Percentiles rank a stretch among this genome's conserved stretches.
Evolutionary conservation across 1,284 basidiomycete species (phyloP).

Genomic region (Erythrobasidium hasegawianum): DNA sequence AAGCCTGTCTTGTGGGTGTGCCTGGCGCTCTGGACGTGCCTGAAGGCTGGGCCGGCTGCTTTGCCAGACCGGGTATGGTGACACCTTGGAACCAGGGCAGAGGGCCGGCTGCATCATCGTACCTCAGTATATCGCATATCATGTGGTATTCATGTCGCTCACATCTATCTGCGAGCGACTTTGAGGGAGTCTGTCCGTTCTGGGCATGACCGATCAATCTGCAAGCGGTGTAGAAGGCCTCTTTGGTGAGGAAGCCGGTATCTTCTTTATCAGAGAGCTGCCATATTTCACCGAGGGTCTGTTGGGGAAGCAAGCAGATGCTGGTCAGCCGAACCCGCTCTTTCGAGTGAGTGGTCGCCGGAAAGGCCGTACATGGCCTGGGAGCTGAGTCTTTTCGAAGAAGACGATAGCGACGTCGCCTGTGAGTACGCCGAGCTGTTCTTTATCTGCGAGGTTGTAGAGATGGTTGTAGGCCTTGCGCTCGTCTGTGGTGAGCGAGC

Average conservation of each 20-base stretch:
- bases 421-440: conserved; percentile 45
- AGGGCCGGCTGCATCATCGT: conserved; percentile 63
- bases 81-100: conserved; percentile 75
- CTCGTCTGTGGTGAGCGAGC: conserved; percentile 28
- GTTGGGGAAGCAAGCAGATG: too few relatives aligned
- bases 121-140: background rate
- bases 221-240: conserved; percentile 80
- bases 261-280: conserved; percentile 85
- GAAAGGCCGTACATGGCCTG: conserved; percentile 25
- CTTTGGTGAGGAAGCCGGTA: conserved; percentile 81
- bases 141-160: conserved; percentile 2
- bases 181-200: conserved; percentile 67
- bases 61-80: conserved; percentile 50
- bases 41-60: conserved; percentile 51
- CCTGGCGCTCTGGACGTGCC: background rate
- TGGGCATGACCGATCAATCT: conserved; percentile 91
- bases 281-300: conserved; percentile 84
- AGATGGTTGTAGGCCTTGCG: conserved; percentile 24
- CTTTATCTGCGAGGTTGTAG: conserved; percentile 40
- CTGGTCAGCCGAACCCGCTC: conserved; percentile 18
- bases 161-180: conserved; percentile 55
- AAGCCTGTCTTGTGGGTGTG: conserved; percentile 3
- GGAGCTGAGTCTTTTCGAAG: conserved; percentile 42
- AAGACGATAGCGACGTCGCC: conserved; percentile 47
- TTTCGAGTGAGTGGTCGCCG: background rate